These are phyloP conservation scores for Xylaria palmicola DNA, from an alignment of 495 filamentous ascomycete genomes.

Conservation along the genomic window DNA sequence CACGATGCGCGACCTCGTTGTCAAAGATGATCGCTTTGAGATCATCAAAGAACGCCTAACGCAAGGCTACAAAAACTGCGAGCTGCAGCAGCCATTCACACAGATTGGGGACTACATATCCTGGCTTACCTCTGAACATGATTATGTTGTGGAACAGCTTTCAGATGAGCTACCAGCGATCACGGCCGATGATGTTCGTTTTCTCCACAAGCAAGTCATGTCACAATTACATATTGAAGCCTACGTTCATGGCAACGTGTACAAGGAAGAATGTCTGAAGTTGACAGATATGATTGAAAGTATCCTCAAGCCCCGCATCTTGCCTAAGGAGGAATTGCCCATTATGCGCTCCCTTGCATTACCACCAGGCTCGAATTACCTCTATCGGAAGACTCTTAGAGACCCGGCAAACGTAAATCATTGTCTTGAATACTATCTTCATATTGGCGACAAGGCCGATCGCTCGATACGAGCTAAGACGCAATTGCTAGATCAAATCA, in stretches of 20 bases:
- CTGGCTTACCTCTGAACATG: conserved; percentile 74
- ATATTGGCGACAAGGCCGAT: conserved; percentile 71
- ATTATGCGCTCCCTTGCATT: conserved; percentile 74
- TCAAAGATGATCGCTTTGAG: conserved; percentile 81
- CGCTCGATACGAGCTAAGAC: conserved; percentile 68
- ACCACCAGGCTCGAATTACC: conserved; percentile 75
- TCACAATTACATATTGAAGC: conserved; percentile 85
- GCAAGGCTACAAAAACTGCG: conserved; percentile 77
- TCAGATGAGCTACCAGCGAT: conserved; percentile 73
- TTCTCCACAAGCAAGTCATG: conserved; percentile 78
- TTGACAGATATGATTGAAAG: conserved; percentile 80
- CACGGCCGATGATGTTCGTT: conserved; percentile 68
- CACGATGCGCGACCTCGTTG: conserved; percentile 80
- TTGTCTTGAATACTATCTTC: conserved; percentile 89
- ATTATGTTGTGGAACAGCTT: conserved; percentile 79
- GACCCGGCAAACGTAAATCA: conserved; percentile 95
- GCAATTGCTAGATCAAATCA: conserved; percentile 83
- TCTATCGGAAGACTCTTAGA: conserved; percentile 75
- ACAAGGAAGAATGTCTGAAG: conserved; percentile 90
- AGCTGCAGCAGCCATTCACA: conserved; percentile 82
- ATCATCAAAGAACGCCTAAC: conserved; percentile 86
- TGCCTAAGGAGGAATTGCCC: conserved; percentile 79
- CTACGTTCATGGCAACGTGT: conserved; percentile 87
- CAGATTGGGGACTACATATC: conserved; percentile 84
- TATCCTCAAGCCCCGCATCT: conserved; percentile 69